These are phyloP conservation scores for Truncatella angustata DNA, from an alignment of 2,329 filamentous ascomycete species.

Conservation along the genomic window DNA sequence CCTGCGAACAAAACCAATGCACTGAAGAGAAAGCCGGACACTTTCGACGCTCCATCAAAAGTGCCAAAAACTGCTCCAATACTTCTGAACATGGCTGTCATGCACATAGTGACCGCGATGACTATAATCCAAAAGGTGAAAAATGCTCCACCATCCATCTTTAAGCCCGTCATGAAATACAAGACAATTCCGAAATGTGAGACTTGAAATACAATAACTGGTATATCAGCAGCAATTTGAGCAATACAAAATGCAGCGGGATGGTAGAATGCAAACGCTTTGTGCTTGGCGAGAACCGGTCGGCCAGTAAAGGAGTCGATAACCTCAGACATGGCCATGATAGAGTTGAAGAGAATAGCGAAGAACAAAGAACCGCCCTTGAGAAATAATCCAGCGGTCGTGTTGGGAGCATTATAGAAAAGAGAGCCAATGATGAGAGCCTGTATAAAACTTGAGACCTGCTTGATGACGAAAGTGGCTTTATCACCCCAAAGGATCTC, in stretches of 20 bases:
- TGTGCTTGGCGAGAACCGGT: constrained; percentile 66
- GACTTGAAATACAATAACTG: constrained; percentile 56
- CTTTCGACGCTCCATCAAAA: constrained; percentile 40
- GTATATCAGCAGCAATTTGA: constrained; percentile 41
- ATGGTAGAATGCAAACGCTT: constrained; percentile 66
- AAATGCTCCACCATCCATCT: constrained; percentile 57
- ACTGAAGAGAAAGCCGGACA: constrained; percentile 23
- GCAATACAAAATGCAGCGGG: constrained; percentile 52
- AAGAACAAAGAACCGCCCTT: constrained; percentile 61
- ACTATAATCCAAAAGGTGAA: constrained; percentile 58
- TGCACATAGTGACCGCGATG: constrained; percentile 51
- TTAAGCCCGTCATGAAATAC: constrained; percentile 58
- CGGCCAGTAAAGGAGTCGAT: constrained; percentile 58
- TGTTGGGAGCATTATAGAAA: constrained; percentile 23
- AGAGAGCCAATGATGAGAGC: constrained; percentile 26
- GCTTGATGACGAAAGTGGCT: constrained; percentile 25
- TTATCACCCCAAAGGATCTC: too few relatives aligned
- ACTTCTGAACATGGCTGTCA: constrained; percentile 52
- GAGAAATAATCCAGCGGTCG: constrained; percentile 51
- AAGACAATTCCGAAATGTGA: constrained; percentile 58
- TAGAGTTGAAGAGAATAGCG: constrained; percentile 58
- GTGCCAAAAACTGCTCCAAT: constrained; percentile 47
- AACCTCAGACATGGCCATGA: constrained; percentile 58
- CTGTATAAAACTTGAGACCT: constrained; percentile 25
- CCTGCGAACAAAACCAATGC: constrained; percentile 13